These are phyloP conservation scores for Vigna mungo DNA, from an alignment of 306 rosid genomes.

Conservation along the genomic window DNA sequence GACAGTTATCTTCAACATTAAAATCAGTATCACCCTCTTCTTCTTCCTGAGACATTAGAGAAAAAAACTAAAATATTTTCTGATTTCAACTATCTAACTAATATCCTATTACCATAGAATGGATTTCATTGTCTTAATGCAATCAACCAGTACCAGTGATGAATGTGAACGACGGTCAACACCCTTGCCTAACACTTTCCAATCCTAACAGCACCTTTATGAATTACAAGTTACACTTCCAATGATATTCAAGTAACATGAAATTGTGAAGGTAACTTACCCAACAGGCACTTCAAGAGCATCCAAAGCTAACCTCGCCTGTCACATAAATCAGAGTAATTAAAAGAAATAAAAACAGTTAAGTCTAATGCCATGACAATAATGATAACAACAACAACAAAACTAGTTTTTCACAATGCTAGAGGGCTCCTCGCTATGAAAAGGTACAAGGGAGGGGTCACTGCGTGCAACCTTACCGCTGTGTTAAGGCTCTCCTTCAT, in stretches of 20 bases:
- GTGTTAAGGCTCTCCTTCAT: too few species aligned
- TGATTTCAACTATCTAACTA: neutral
- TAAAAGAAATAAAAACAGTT: conserved; percentile 27
- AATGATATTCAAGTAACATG: neutral
- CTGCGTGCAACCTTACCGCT: neutral
- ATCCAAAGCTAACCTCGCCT: conserved; percentile 78
- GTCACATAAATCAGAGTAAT: conserved; percentile 31
- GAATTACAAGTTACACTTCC: conserved; percentile 6
- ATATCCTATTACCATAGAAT: neutral
- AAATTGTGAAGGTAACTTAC: conserved; percentile 50
- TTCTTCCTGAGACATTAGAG: conserved; percentile 19
- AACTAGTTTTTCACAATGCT: neutral
- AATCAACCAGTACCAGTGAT: neutral
- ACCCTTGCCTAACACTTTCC: conserved; percentile 1
- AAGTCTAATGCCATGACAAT: neutral
- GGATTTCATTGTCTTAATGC: conserved; percentile 5
- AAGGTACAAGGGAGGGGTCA: neutral
- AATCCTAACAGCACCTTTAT: conserved; percentile 8
- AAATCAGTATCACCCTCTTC: neutral
- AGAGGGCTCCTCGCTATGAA: neutral
- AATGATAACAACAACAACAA: neutral
- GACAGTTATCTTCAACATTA: neutral
- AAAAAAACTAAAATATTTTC: neutral
- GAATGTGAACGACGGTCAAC: neutral
- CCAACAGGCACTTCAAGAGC: conserved; percentile 94